Base-by-base conservation (phyloP, 73 alveolate genomes). In the Tetrahymena malaccensis region DNA sequence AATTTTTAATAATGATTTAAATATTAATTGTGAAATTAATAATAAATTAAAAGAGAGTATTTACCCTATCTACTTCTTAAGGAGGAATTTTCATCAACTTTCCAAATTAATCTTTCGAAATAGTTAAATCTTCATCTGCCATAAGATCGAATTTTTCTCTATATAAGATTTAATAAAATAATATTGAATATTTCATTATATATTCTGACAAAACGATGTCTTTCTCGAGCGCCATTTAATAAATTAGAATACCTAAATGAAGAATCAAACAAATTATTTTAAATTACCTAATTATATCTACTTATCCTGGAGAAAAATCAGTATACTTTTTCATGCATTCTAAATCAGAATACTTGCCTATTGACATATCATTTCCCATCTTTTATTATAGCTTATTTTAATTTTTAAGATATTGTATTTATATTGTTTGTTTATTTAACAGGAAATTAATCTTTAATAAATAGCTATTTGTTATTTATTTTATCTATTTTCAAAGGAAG, bases 91-190 rank as follows among this genome's bases (percentile, higher is more conserved):
- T 95, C 97, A 95, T 95, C 94, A 95, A 95, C n/a, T 95, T 50
- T 31, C 56, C 93, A 55, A 95, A 95, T 31, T 94, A 94, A 21
- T 85, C 94, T 57, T 94, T 95, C 43, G 93, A 94, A 57, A 95
- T 95, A 11, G 97, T 95, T 37, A 95, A 93, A 95, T 95, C 97
- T 35, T 95, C 97, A 55, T 95, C 97, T 38, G 97, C 97, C 97
- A 95, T 95, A 58, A 95, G 57, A 55, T 95, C 97, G 19, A 95
- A 95, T 56, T 95, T 95, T 56, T 95, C 97, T 85, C 96, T 94
- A 27, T 70, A 25, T 11, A 19, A 25, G 6, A 12, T 70, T 50
- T 1, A 50, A 10, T 50, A 50, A 50, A 70, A 4, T n/a, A 70
- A 70, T 27, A 1, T n/a, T 9, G 11, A 70, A 70, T 19, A n/a